Conservation (phyloP, 1,284 basidiomycete genomes). For the Cutaneotrichosporon dermatis region DNA sequence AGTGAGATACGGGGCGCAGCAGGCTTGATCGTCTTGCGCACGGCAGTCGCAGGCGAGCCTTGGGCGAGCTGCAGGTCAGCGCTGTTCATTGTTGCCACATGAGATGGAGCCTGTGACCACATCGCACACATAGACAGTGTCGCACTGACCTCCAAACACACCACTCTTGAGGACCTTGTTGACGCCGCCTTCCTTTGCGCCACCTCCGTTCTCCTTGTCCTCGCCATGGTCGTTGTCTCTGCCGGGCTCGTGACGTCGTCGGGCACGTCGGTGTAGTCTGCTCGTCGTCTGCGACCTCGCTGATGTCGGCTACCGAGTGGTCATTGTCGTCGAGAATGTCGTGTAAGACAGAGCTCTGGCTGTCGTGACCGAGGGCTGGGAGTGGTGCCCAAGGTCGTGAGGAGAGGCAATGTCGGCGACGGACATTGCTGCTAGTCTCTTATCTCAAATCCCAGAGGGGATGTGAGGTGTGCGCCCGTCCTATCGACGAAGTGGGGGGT, state of each 20-base stretch:
- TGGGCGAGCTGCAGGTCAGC: slow-evolving; percentile 9
- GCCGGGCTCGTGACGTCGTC: background rate
- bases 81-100: background rate
- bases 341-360: slow-evolving; percentile 2
- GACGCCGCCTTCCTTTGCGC: slow-evolving; percentile 28
- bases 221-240: background rate
- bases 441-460: background rate
- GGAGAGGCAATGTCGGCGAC: background rate
- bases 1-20: slow-evolving; percentile 14
- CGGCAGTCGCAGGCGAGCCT: slow-evolving; percentile 5
- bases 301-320: background rate
- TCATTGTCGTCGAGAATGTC: slow-evolving; percentile 2
- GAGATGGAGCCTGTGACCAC: too few relatives aligned
- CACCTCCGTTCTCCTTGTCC: slow-evolving; percentile 14
- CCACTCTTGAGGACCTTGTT: slow-evolving; percentile 43
- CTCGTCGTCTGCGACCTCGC: slow-evolving; percentile 1
- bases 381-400: background rate
- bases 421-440: background rate
- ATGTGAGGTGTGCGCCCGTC: background rate
- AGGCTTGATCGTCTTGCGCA: slow-evolving; percentile 2
- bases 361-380: background rate
- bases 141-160: slow-evolving; percentile 40
- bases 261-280: slow-evolving; percentile 3
- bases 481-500: background rate
- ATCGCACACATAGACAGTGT: background rate